Conservation (phyloP, 257 asterid species). For the Verbascum thapsus region DNA sequence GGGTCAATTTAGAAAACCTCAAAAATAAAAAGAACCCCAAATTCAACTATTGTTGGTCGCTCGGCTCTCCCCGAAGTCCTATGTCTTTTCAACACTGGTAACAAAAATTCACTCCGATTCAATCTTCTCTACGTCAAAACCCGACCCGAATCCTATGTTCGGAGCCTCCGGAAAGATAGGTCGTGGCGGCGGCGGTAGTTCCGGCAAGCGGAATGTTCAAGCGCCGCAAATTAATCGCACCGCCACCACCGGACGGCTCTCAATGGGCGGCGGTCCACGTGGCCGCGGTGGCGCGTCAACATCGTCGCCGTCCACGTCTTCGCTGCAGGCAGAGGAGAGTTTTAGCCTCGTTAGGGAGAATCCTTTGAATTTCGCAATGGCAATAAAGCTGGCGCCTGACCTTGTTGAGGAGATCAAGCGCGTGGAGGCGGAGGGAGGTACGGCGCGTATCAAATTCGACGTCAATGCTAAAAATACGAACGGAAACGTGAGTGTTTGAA, state of each 20-base stretch:
- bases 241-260: slow-evolving; percentile 47
- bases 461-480: slow-evolving; percentile 65
- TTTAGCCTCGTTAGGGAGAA: slow-evolving; percentile 79
- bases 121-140: no score
- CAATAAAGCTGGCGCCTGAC: slow-evolving; percentile 79
- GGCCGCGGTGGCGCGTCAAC: slow-evolving; percentile 48
- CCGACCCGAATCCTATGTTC: slow-evolving; percentile 51
- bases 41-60: slow-evolving; percentile 35
- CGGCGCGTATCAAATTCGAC: slow-evolving; percentile 80
- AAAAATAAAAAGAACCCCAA: slow-evolving; percentile 42
- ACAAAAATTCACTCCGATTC: slow-evolving; percentile 19
- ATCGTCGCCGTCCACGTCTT: slow-evolving; percentile 44
- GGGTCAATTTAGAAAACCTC: slow-evolving; percentile 24
- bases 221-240: slow-evolving; percentile 66
- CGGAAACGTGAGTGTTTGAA: slow-evolving; percentile 75
- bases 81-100: slow-evolving; percentile 32
- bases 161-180: slow-evolving; percentile 76
- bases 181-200: slow-evolving; percentile 69
- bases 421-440: slow-evolving; percentile 78
- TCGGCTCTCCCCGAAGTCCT: slow-evolving; percentile 31
- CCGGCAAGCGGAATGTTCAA: slow-evolving; percentile 61
- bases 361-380: slow-evolving; percentile 86
- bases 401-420: slow-evolving; percentile 99
- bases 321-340: slow-evolving; percentile 64
- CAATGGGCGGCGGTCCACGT: slow-evolving; percentile 60